Evolutionary conservation across 257 asterid species (phyloP), one percentile per base, ranked within the genome.

Genomic region (Gardenia jasminoides): DNA sequence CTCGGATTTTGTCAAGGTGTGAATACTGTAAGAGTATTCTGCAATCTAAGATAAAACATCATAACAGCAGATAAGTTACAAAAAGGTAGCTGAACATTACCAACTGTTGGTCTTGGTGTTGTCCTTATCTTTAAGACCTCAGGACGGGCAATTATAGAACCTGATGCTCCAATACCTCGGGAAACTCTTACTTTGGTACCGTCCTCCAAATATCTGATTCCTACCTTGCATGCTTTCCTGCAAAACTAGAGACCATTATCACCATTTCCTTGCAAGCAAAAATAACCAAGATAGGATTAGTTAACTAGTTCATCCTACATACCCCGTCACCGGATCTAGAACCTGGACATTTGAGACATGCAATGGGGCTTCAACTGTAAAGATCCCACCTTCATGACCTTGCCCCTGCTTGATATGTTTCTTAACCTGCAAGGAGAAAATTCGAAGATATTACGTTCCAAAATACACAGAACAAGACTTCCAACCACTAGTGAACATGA

Each of bases 341-440:
- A 91, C 92, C 86, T 93, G 97, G 82, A 95, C 94, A 84, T 95
- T 95, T 9, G 98, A 93, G 79, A 88, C 97, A 56, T 95, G 99
- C 70, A 95, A 91, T 36, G 99, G 98, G 70, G 99, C 98, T 89
- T 95, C 99, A 2, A 95, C 94, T 4, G 98, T 79, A 80, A 95
- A 95, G 85, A 95, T 92, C 75, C 99, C 99, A 56, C 99, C 99
- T 86, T 91, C 98, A 68, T 95, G 96, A 2, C 99, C 99, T 86
- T 95, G 98, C 46, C 98, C 97, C 84, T 93, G 99, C 87, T 93
- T 95, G 78, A 95, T 91, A 88, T 93, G 98, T 82, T 96, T 96
- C 89, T 93, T 96, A 78, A 94, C 98, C 99, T 94, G 91, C 74
- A 81, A 69, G 39, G 61, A 78, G 36, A 84, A 43, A 52, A 58